Percentiles rank a stretch among this genome's conserved stretches.
phyloP scores from a whole-genome alignment of 257 asterid species.

The Solanum virginianum region DNA sequence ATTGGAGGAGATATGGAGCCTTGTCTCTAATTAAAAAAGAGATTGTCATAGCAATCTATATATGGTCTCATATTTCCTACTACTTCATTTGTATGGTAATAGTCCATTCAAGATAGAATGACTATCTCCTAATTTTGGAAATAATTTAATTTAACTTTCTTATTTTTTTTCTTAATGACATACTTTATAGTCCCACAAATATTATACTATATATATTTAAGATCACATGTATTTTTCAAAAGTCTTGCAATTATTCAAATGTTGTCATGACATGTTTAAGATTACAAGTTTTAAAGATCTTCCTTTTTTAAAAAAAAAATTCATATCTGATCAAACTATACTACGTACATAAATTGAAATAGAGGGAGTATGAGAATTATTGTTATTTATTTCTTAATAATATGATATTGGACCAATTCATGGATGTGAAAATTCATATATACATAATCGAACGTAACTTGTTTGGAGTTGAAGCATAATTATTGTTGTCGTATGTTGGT shows the following conservation, averaged over 20 bases:
- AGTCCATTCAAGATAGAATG: background rate
- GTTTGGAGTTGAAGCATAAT: background rate
- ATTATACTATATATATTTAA: background rate
- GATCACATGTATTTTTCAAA: background rate
- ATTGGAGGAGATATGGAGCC: background rate
- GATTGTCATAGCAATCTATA: background rate
- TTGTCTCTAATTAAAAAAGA: background rate
- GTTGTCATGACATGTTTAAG: rapidly evolving
- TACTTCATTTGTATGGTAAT: background rate
- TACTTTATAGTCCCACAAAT: background rate
- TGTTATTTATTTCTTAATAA: background rate
- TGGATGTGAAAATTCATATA: background rate
- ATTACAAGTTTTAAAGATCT: background rate
- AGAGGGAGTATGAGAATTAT: background rate
- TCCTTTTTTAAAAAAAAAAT: background rate
- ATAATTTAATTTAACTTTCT: background rate
- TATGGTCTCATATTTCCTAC: background rate
- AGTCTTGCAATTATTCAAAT: background rate
- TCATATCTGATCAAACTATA: background rate
- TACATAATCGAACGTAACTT: background rate
- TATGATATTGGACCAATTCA: background rate
- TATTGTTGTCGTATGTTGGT: background rate
- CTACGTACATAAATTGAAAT: background rate
- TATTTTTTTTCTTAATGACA: background rate
- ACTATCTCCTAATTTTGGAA: background rate